Percentiles rank a stretch among this genome's conserved stretches.
Evolutionary conservation across 2,329 filamentous ascomycete genomes (phyloP).

Genomic region (Claviceps pusilla): DNA sequence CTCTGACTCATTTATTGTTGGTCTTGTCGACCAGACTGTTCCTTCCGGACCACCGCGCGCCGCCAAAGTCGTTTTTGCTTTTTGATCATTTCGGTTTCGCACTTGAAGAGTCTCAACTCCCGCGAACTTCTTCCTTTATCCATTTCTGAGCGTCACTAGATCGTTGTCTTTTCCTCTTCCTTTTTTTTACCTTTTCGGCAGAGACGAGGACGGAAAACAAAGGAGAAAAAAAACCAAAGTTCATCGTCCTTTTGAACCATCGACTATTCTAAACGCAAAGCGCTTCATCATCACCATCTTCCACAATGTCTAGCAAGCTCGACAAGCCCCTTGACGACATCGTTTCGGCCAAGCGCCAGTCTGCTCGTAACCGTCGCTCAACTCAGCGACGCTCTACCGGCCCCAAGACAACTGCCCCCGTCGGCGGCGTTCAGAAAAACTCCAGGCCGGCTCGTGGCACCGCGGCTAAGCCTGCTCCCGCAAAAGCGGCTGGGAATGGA

Average conservation of each 20-base stretch:
- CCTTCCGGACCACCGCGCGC: constrained; percentile 1
- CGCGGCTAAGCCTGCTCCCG: constrained; percentile 45
- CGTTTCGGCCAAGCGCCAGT: constrained; percentile 58
- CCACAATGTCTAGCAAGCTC: constrained; percentile 82
- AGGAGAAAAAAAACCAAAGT: neutral
- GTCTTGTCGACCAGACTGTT: constrained; percentile 1
- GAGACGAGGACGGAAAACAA: constrained; percentile 10
- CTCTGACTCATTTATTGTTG: neutral
- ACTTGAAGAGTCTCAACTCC: neutral
- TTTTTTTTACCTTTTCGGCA: constrained; percentile 8
- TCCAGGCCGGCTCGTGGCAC: constrained; percentile 45
- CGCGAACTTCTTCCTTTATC: neutral
- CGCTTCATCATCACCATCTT: constrained; percentile 11
- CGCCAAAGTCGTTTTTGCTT: neutral
- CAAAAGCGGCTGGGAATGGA: constrained; percentile 46
- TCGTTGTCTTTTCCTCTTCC: neutral
- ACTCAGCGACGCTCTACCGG: constrained; percentile 34
- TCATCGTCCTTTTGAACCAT: neutral
- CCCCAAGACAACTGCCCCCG: constrained; percentile 49
- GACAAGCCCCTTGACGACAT: constrained; percentile 97
- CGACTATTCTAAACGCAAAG: neutral
- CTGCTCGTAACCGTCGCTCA: constrained; percentile 36
- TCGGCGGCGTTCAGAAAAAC: constrained; percentile 76
- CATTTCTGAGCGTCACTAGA: neutral
- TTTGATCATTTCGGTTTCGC: neutral